Conservation (phyloP, 2,329 filamentous ascomycete species). For the Cladosporium sp. region DNA sequence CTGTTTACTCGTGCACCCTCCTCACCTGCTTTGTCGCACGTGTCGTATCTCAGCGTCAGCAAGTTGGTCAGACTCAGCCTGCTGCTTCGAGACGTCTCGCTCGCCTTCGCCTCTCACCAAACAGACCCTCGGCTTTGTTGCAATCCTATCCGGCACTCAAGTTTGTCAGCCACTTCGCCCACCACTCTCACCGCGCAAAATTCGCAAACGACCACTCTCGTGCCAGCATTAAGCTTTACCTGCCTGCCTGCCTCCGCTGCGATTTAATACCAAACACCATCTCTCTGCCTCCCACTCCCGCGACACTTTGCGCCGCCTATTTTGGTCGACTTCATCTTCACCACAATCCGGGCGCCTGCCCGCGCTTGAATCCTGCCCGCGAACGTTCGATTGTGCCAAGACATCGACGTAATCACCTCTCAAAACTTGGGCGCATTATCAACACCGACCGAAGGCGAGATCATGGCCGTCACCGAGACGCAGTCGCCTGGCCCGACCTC, state of each 20-base stretch:
- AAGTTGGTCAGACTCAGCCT: too few relatives aligned
- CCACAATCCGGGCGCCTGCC: conserved; percentile 11
- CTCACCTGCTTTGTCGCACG: too few relatives aligned
- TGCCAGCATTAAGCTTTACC: not conserved
- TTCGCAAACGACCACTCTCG: not conserved
- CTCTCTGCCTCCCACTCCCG: not conserved
- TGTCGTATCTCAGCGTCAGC: too few relatives aligned
- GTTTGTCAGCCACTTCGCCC: conserved; percentile 9
- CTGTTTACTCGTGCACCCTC: too few relatives aligned
- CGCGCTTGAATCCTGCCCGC: conserved; percentile 3
- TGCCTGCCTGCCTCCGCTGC: not conserved
- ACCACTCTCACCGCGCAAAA: not conserved
- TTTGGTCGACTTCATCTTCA: conserved; percentile 4
- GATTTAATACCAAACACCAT: not conserved
- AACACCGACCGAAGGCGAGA: not conserved
- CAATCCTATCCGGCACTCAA: conserved; percentile 7
- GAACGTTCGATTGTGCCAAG: conserved; percentile 3
- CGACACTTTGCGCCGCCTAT: not conserved
- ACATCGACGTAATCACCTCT: conserved; percentile 10
- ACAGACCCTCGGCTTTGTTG: conserved; percentile 9
- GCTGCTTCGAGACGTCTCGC: not conserved
- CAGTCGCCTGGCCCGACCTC: not conserved
- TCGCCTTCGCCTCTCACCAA: not conserved
- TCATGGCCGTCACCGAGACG: conserved; percentile 1
- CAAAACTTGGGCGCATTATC: not conserved